Conservation (phyloP, 768 basidiomycete genomes). For the Russula vinacea region DNA sequence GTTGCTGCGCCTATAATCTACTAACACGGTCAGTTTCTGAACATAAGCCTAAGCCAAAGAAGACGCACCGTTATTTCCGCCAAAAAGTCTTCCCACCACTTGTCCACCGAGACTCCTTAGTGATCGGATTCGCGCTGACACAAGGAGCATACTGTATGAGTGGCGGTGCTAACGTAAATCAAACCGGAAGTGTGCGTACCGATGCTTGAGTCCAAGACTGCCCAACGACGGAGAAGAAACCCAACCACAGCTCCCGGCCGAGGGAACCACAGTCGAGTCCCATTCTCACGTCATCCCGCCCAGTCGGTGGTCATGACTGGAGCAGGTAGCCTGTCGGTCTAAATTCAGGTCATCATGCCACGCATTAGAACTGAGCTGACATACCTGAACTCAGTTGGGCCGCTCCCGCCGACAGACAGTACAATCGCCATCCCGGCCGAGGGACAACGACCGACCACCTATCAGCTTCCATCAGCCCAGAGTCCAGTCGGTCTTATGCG, state of each 20-base stretch:
- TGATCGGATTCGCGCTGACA: not conserved
- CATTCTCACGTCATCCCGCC: constrained; percentile 9
- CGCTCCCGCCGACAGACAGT: constrained; percentile 4
- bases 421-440: constrained; percentile 24
- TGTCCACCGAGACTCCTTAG: not conserved
- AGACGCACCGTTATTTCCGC: not conserved
- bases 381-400: constrained; percentile 12
- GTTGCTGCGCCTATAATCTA: not conserved
- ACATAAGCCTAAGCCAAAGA: not conserved
- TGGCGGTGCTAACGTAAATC: not conserved
- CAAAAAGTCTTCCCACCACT: not conserved
- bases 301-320: not conserved
- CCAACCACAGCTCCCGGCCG: constrained; percentile 22
- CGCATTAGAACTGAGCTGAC: not conserved
- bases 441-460: constrained; percentile 21
- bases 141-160: not conserved
- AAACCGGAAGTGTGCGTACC: not conserved
- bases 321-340: not conserved
- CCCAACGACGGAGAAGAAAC: constrained; percentile 18
- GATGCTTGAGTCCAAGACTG: constrained; percentile 1
- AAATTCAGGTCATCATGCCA: not conserved
- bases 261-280: constrained; percentile 18
- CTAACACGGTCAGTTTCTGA: not conserved
- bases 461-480: not conserved
- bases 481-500: not conserved